Conservation (phyloP, 2,329 filamentous ascomycete genomes). For the Decorospora gaudefroyi region DNA sequence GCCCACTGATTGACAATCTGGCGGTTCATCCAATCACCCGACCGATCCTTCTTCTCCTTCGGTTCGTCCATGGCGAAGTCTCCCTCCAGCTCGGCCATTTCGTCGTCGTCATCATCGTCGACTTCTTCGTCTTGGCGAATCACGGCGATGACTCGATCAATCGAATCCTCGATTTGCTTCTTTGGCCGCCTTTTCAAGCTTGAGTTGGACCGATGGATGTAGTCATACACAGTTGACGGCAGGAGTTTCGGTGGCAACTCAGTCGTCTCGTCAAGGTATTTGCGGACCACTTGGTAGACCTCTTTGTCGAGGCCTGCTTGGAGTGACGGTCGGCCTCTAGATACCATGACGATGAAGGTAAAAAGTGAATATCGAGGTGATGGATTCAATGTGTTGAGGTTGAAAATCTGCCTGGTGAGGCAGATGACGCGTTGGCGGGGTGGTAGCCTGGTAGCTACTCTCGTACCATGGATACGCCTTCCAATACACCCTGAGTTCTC, state of each 20-base stretch:
- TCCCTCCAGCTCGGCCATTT: conserved; percentile 55
- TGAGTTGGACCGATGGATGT: conserved; percentile 83
- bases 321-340: conserved; percentile 39
- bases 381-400: no score
- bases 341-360: conserved; percentile 27
- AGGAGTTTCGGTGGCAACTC: conserved; percentile 56
- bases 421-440: no score
- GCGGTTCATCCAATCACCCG: conserved; percentile 66
- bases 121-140: conserved; percentile 66
- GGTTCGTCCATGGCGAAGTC: conserved; percentile 38
- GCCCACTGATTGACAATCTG: conserved; percentile 65
- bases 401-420: no score
- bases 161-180: conserved; percentile 77
- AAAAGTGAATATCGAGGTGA: no score
- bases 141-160: conserved; percentile 78
- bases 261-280: conserved; percentile 70
- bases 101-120: conserved; percentile 54
- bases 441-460: no score
- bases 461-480: no score
- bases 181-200: conserved; percentile 82
- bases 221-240: conserved; percentile 70
- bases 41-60: conserved; percentile 25
- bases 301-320: conserved; percentile 53
- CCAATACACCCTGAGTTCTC: no score
- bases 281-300: conserved; percentile 77